Evolutionary conservation across 257 asterid species (phyloP), one percentile per base, ranked within the genome.

Genomic region (Linaria vulgaris): DNA sequence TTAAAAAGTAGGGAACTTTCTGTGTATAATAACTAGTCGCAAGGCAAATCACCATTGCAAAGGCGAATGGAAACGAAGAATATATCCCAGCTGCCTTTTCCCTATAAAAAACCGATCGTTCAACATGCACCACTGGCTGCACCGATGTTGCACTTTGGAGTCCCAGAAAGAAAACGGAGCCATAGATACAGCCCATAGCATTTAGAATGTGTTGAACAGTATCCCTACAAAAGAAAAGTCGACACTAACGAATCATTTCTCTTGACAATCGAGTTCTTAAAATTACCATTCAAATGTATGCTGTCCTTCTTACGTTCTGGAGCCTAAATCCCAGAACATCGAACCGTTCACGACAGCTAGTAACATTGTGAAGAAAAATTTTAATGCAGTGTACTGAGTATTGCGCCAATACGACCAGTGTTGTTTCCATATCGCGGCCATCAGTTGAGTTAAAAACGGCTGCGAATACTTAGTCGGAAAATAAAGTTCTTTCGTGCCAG

Each of bases 51-150:
- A 59, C 88, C 77, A 79, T 83, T 61, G 81, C 77, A 45, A 79
- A 59, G 56, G 88, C 85, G 56, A 79, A 82, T 4, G 88, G 83
- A 72, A 82, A 49, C 50, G 83, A 74, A 54, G 88, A 82, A 67
- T 82, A 79, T 85, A 82, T 82, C 24, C 88, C 88, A 0, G 88
- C 85, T 12, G 88, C 85, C 67, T 77, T 65, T 63, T 82, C 88
- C 65, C 88, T 79, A 51, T 82, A 79, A 53, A 79, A 82, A 14
- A 76, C 83, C 2, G 80, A 69, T 71, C 88, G 68, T 56, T 82
- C 88, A 17, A 77, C 59, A 0, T 71, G 61, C 25, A 82, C 79
- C 12, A 79, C 81, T 0, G 85, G 88, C 66, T 74, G 85, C 45
- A 76, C 79, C 3, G 76, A 19, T 5, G 64, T 0, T 1, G 64